A percentile compares a stretch with the other conserved stretches of the same genome.
phyloP scores from a whole-genome alignment of 2,329 filamentous ascomycete species.

The Trichocomaceae sp. region DNA sequence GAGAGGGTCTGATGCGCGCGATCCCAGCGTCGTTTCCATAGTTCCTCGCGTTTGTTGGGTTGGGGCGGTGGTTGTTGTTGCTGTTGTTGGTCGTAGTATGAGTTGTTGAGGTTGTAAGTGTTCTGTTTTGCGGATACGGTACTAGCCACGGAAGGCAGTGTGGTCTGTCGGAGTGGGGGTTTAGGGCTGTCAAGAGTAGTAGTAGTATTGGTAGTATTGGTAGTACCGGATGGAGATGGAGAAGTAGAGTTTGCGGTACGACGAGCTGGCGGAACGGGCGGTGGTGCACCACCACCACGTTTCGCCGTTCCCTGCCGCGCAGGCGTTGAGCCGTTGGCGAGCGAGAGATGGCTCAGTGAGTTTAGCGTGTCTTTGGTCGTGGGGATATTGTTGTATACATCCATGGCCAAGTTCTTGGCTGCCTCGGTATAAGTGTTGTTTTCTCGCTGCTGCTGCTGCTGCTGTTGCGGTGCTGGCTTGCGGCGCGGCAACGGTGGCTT shows the following conservation, averaged over 20 bases:
- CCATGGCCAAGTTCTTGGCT: conserved; percentile 15
- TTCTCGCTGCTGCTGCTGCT: no score
- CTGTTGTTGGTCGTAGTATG: conserved; percentile 16
- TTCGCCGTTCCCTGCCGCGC: conserved; percentile 11
- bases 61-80: conserved; percentile 15
- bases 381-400: conserved; percentile 18
- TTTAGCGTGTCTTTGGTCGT: conserved; percentile 14
- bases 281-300: conserved; percentile 19
- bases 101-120: not conserved
- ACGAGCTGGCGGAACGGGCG: conserved; percentile 18
- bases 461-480: not conserved
- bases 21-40: conserved; percentile 45
- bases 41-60: conserved; percentile 43
- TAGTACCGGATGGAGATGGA: not conserved
- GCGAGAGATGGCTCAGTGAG: conserved; percentile 10
- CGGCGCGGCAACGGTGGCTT: conserved; percentile 23
- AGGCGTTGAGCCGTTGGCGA: conserved; percentile 1
- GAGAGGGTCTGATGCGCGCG: conserved; percentile 39
- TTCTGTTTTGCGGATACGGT: not conserved
- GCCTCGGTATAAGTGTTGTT: conserved; percentile 15
- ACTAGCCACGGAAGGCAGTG: conserved; percentile 1
- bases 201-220: no score
- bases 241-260: conserved; percentile 16
- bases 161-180: not conserved
- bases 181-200: not conserved